Percentiles rank a stretch among this genome's conserved stretches.
Evolutionary conservation across 2,329 filamentous ascomycete species (phyloP).

Genomic region (Cryphonectria parasitica): DNA sequence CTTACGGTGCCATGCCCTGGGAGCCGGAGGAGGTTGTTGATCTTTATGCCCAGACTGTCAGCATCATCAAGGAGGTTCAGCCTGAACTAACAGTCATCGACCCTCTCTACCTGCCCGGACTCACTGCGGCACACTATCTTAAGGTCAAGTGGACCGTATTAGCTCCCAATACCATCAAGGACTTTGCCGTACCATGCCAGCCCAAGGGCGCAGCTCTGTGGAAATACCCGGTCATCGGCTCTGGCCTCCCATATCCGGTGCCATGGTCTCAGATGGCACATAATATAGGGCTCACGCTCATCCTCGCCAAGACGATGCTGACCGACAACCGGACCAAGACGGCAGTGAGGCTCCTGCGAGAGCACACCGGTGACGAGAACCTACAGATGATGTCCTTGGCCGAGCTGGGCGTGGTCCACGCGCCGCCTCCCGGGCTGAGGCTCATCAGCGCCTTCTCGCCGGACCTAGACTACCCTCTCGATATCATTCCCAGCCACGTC

Average conservation of each 20-base stretch:
- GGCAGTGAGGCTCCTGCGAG: constrained; percentile 35
- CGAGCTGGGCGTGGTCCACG: constrained; percentile 32
- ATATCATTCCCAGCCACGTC: constrained; percentile 43
- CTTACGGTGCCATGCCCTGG: constrained; percentile 35
- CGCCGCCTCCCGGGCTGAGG: constrained; percentile 29
- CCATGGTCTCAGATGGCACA: constrained; percentile 46
- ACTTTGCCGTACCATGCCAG: constrained; percentile 45
- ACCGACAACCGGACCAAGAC: constrained; percentile 31
- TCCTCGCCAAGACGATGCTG: constrained; percentile 32
- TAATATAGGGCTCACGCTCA: constrained; percentile 46
- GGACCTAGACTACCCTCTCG: constrained; percentile 46
- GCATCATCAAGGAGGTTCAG: constrained; percentile 38
- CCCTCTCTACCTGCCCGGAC: constrained; percentile 40
- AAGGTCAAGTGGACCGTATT: constrained; percentile 35
- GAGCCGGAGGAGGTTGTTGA: constrained; percentile 36
- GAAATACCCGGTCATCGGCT: constrained; percentile 48
- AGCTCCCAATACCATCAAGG: constrained; percentile 40
- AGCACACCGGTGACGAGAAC: constrained; percentile 27
- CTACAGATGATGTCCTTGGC: constrained; percentile 32
- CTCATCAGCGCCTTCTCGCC: constrained; percentile 37
- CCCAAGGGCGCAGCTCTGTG: constrained; percentile 41
- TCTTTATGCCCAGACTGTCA: constrained; percentile 34
- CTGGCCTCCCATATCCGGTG: constrained; percentile 50
- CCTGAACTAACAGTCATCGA: constrained; percentile 42
- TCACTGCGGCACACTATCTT: constrained; percentile 44